Evolutionary conservation across 768 basidiomycete species (phyloP).

Genomic region (Russula earlei): DNA sequence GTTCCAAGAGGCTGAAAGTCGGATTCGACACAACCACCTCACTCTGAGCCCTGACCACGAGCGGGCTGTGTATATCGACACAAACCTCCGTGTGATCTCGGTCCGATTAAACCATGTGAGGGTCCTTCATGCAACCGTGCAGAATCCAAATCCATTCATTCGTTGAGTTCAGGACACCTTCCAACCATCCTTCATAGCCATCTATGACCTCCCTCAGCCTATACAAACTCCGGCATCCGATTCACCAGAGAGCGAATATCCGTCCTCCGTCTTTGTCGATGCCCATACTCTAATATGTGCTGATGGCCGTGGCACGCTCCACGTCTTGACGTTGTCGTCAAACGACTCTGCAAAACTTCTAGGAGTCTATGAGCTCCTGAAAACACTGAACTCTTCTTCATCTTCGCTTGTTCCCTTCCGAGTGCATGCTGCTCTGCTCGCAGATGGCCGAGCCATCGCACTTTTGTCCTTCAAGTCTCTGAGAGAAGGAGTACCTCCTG

Average conservation of each 20-base stretch:
- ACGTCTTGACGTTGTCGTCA: constrained; percentile 42
- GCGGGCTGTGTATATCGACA: constrained; percentile 60
- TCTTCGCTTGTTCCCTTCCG: constrained; percentile 32
- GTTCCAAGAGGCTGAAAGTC: constrained; percentile 74
- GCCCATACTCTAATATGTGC: constrained; percentile 43
- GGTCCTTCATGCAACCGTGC: constrained; percentile 6
- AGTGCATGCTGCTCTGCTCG: constrained; percentile 33
- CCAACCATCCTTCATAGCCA: constrained; percentile 41
- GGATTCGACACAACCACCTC: constrained; percentile 81
- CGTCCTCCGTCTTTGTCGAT: constrained; percentile 53
- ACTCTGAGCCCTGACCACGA: constrained; percentile 36
- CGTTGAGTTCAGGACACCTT: constrained; percentile 40
- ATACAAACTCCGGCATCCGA: constrained; percentile 34
- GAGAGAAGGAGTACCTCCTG: not conserved
- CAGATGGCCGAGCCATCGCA: constrained; percentile 34
- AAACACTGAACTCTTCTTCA: constrained; percentile 22
- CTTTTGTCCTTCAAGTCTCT: constrained; percentile 53
- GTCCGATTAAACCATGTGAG: constrained; percentile 54
- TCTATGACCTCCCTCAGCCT: constrained; percentile 53
- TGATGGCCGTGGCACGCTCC: constrained; percentile 64
- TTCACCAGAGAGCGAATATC: constrained; percentile 56
- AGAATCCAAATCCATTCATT: constrained; percentile 1
- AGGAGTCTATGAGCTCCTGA: constrained; percentile 42
- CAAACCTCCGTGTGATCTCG: constrained; percentile 47
- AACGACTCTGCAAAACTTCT: constrained; percentile 35